Evolutionary conservation across 108 stramenopile species (phyloP).

Genomic region (Skeletonema costatum): DNA sequence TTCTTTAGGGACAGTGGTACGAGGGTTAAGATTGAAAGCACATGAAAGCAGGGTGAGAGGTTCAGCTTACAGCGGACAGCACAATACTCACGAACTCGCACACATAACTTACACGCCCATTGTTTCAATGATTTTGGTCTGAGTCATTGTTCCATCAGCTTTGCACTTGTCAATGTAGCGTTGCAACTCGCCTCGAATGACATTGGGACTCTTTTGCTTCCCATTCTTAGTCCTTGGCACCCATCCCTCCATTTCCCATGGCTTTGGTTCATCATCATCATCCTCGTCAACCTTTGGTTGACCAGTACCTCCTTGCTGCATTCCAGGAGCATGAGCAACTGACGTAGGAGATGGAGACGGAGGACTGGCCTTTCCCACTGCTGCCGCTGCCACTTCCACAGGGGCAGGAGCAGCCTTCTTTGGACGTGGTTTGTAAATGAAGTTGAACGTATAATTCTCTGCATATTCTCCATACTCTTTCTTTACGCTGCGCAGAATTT

Average conservation of each 20-base stretch:
- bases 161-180: constrained; percentile 48
- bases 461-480: constrained; percentile 19
- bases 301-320: not conserved
- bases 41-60: no score
- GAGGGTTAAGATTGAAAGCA: no score
- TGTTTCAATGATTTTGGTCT: constrained; percentile 32
- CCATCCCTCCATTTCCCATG: constrained; percentile 40
- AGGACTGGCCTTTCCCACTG: not conserved
- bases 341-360: not conserved
- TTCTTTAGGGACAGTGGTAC: not conserved
- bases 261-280: constrained; percentile 22
- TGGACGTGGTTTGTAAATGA: constrained; percentile 10
- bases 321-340: not conserved
- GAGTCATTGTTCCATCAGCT: constrained; percentile 26
- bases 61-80: no score
- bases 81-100: no score
- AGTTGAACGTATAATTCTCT: constrained; percentile 20
- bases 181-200: constrained; percentile 42
- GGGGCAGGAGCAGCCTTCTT: constrained; percentile 6
- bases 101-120: constrained; percentile 22
- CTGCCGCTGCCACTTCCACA: not conserved
- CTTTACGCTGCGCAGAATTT: constrained; percentile 2
- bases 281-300: constrained; percentile 2
- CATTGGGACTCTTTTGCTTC: constrained; percentile 47
- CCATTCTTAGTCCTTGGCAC: constrained; percentile 22